Conservation (phyloP, 768 basidiomycete genomes). For the Arthromyces matolae region DNA sequence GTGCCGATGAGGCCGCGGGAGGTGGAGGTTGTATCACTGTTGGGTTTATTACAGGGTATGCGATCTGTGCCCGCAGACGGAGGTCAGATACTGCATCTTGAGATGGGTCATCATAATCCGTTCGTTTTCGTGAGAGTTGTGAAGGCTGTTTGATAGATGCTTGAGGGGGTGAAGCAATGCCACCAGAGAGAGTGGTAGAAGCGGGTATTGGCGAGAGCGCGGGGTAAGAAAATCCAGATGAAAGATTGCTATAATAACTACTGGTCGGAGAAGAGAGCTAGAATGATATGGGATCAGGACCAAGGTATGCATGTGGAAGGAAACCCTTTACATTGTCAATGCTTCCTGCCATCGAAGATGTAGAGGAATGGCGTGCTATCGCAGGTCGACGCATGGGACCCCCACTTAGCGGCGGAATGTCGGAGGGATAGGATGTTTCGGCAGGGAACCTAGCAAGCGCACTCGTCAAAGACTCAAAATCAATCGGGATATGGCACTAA, state of each 20-base stretch:
- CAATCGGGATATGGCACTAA: conserved; percentile 16
- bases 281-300: neutral
- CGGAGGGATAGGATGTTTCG: conserved; percentile 32
- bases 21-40: conserved; percentile 76
- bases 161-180: conserved; percentile 70
- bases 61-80: conserved; percentile 53
- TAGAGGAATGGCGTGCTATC: conserved; percentile 37
- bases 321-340: conserved; percentile 51
- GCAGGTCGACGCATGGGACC: conserved; percentile 37
- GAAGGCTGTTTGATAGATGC: conserved; percentile 84
- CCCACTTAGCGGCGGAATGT: conserved; percentile 21
- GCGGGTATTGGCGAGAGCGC: conserved; percentile 39
- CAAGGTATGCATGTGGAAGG: no score
- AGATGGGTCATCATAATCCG: conserved; percentile 78
- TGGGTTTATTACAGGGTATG: conserved; percentile 76
- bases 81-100: conserved; percentile 56
- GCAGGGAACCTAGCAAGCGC: conserved; percentile 34
- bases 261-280: conserved; percentile 33
- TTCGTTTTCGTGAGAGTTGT: conserved; percentile 62
- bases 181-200: conserved; percentile 32
- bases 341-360: conserved; percentile 43
- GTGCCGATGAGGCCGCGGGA: conserved; percentile 59
- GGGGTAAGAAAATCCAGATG: conserved; percentile 41
- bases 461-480: neutral
- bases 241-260: conserved; percentile 31